Evolutionary conservation across 2,329 filamentous ascomycete species (phyloP), one percentile per base, ranked within the genome.

Genomic region (Endoconidiophora polonica): DNA sequence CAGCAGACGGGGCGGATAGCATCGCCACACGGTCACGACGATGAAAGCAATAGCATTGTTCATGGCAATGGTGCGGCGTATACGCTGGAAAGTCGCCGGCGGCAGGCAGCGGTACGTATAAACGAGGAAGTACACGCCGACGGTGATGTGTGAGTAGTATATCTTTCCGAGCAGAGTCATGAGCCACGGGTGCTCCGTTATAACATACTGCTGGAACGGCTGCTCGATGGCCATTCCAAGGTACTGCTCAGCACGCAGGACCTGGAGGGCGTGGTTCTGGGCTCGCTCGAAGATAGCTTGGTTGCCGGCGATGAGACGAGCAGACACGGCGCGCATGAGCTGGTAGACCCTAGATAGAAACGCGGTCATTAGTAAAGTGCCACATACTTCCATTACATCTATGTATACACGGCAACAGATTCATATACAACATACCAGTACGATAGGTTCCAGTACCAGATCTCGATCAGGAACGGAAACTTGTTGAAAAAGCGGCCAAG

Each of bases 41-140:
- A 66, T 57, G 44, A 73, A 74, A 5, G 70, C 68, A 45, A 73
- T 60, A 23, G 62, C 61, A 44, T 73, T 73, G 49, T 69, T 63
- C 3, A 67, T 54, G n/a, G 70, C 70, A 40, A 73, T 59, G 0
- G 68, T 67, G 22, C 70, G 68, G 29, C 70, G 64, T 18, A 69
- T 65, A 1, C 59, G 59, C 46, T 63, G 62, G 55, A 67, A 72
- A 0, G 59, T 63, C 3, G 59, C 54, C 0, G 62, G 57, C 2
- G 66, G 63, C 18, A 68, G 58, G 55, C 61, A 70, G 1, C 67
- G 69, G 57, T 71, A 73, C 33, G 62, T 62, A 57, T 71, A 70
- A 5, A 68, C 65, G 51, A 71, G 59, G 58, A 73, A 73, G 37
- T 60, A 57, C 18, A 71, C 62, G 22, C 66, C 67, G 23, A 71